Conservation (phyloP, 352 stramenopile genomes). For the Blastocystis hominis region DNA sequence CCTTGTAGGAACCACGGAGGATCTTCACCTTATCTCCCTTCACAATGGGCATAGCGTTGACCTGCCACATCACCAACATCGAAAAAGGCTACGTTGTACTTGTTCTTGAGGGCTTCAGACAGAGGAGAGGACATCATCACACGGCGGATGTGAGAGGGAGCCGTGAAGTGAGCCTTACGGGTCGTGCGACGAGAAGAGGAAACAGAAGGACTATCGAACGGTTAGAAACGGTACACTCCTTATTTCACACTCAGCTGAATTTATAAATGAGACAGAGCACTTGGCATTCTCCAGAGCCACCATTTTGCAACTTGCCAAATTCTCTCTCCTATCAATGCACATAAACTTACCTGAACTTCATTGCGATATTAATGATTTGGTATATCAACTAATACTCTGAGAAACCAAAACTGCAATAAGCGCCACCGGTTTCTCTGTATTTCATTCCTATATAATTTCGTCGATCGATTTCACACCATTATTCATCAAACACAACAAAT, state of each 20-base stretch:
- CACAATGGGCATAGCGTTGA: constrained; percentile 23
- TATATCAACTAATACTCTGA: not conserved
- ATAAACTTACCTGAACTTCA: constrained; percentile 13
- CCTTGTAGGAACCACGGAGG: constrained; percentile 90
- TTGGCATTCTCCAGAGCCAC: not conserved
- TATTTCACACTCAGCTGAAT: not conserved
- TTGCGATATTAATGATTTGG: constrained; percentile 7
- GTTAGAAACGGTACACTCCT: not conserved
- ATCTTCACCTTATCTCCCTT: constrained; percentile 66
- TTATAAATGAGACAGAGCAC: not conserved
- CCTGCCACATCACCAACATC: not conserved
- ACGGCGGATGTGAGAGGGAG: constrained; percentile 85
- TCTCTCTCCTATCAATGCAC: not conserved
- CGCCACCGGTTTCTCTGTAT: not conserved
- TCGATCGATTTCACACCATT: too few relatives aligned
- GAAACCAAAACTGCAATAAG: not conserved
- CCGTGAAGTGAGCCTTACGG: constrained; percentile 96
- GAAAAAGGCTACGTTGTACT: not conserved
- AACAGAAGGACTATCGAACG: constrained; percentile 10
- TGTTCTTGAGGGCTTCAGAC: constrained; percentile 75
- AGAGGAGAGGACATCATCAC: constrained; percentile 92
- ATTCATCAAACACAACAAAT: too few relatives aligned
- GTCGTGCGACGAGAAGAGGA: constrained; percentile 79
- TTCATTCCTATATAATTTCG: not conserved
- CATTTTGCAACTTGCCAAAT: not conserved